Conservation (phyloP, 2,329 filamentous ascomycete genomes). For the Fusarium tupiense region DNA sequence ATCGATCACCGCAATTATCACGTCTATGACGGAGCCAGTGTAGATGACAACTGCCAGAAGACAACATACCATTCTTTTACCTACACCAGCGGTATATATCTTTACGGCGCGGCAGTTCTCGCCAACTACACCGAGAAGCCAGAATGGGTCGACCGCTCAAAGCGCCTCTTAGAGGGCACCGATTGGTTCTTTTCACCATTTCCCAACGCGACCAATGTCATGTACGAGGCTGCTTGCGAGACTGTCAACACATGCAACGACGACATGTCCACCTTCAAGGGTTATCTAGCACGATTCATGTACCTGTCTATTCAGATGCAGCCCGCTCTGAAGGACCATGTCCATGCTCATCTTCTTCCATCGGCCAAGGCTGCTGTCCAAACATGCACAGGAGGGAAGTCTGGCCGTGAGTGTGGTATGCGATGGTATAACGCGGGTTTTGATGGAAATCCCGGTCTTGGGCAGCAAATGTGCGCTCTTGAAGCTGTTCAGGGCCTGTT, state of each 20-base stretch:
- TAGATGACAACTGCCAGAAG: conserved; percentile 62
- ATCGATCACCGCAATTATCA: conserved; percentile 61
- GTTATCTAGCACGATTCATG: conserved; percentile 72
- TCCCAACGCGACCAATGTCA: conserved; percentile 64
- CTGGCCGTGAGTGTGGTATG: conserved; percentile 66
- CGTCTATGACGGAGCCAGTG: conserved; percentile 71
- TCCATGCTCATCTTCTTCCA: conserved; percentile 59
- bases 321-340: conserved; percentile 60
- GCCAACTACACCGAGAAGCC: conserved; percentile 67
- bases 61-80: conserved; percentile 68
- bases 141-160: conserved; percentile 64
- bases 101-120: conserved; percentile 72
- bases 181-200: conserved; percentile 64
- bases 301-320: conserved; percentile 66
- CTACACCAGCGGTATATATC: conserved; percentile 72
- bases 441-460: conserved; percentile 65
- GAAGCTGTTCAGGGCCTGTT: conserved; percentile 71
- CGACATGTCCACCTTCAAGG: conserved; percentile 76
- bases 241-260: conserved; percentile 63
- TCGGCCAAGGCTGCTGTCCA: conserved; percentile 66
- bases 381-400: conserved; percentile 65
- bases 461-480: conserved; percentile 72
- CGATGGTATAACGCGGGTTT: conserved; percentile 69
- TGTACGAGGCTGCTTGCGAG: conserved; percentile 76
- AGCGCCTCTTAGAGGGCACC: conserved; percentile 62